Percentiles rank a stretch among this genome's conserved stretches.
phyloP scores from a whole-genome alignment of 257 asterid species.

The Verbascum thapsus region DNA sequence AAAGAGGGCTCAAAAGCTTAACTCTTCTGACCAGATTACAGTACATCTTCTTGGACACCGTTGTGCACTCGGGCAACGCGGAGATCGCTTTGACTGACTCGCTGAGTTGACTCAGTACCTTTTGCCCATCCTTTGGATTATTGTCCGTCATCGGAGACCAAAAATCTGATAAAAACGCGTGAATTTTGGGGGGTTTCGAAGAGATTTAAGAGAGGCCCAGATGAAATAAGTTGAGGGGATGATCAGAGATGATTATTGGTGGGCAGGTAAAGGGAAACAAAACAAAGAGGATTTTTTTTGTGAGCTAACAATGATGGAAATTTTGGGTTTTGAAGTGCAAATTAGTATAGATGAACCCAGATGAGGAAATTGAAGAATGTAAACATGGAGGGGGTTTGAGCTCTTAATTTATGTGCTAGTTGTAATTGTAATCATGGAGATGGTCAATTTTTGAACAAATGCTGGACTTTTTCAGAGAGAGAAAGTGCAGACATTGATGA shows the following conservation, averaged over 20 bases:
- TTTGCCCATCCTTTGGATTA: conserved; percentile 42
- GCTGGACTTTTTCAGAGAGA: conserved; percentile 9
- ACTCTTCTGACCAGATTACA: conserved; percentile 77
- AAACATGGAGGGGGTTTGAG: conserved; percentile 34
- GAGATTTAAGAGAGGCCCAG: conserved; percentile 26
- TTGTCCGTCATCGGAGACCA: conserved; percentile 47
- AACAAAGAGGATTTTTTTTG: background rate
- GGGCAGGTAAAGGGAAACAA: background rate
- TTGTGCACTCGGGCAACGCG: conserved; percentile 72
- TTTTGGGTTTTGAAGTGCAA: conserved; percentile 4
- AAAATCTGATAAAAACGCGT: conserved; percentile 31
- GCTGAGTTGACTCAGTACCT: conserved; percentile 65
- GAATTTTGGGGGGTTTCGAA: conserved; percentile 14
- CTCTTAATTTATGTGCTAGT: no score
- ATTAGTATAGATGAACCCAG: background rate
- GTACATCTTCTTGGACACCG: conserved; percentile 71
- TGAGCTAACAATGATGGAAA: conserved; percentile 20
- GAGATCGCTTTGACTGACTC: conserved; percentile 56
- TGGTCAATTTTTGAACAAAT: conserved; percentile 29
- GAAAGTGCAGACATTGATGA: no score
- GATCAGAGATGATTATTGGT: background rate
- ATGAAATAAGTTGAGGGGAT: conserved; percentile 5
- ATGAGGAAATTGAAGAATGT: background rate
- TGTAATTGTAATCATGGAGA: conserved; percentile 20
- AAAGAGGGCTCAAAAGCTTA: conserved; percentile 84